Percentiles rank a stretch among this genome's conserved stretches.
Conservation (phyloP, 306 rosid species). For the Castanea crenata region DNA sequence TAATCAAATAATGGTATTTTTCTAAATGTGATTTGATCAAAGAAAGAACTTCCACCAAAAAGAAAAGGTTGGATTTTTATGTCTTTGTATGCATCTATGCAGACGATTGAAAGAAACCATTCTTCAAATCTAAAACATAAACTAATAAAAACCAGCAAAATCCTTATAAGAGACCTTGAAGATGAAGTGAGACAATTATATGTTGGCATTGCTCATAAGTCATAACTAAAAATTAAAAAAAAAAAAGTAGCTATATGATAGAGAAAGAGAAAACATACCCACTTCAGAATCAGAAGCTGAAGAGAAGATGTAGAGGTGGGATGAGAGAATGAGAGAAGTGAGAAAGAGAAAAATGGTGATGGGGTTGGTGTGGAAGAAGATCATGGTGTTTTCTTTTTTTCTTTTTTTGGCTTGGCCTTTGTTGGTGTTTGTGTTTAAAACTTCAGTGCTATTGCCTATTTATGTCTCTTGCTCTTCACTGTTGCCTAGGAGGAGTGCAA, state of each 20-base stretch:
- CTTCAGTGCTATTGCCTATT: background rate
- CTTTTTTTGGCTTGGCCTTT: background rate
- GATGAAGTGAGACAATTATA: background rate
- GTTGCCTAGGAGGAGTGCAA: too few relatives aligned
- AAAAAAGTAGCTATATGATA: background rate
- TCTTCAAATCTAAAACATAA: background rate
- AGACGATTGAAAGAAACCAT: background rate
- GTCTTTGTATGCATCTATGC: background rate
- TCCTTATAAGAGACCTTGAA: background rate
- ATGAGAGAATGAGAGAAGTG: constrained; percentile 22
- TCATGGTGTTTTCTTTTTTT: background rate
- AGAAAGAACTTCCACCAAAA: background rate
- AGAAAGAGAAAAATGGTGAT: constrained; percentile 20
- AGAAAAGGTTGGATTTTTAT: too few relatives aligned
- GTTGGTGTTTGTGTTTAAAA: background rate
- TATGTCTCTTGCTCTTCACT: background rate
- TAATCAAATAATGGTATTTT: background rate
- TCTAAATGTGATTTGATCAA: background rate
- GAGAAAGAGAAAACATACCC: constrained; percentile 36
- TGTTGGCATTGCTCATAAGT: background rate
- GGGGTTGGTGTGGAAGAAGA: constrained; percentile 6
- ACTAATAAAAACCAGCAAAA: background rate
- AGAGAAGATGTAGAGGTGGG: constrained; percentile 20
- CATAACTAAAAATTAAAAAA: background rate
- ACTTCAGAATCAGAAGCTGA: constrained; percentile 38